phyloP scores from a whole-genome alignment of 2,329 filamentous ascomycete genomes.

The Phoma sp. region DNA sequence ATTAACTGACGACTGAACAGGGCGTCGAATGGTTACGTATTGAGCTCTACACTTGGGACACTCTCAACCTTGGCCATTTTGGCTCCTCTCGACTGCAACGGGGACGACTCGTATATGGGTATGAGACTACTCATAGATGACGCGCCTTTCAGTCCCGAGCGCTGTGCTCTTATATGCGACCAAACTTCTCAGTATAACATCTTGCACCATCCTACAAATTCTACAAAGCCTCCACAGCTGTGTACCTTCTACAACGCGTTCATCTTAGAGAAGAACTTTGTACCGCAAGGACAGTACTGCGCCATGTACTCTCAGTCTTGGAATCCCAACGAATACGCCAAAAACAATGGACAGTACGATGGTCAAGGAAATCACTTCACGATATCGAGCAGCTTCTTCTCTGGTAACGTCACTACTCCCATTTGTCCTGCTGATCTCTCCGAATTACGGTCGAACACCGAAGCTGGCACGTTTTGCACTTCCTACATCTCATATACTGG shows the following conservation, averaged over 20 bases:
- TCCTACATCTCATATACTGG: not conserved
- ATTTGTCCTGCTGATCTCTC: not conserved
- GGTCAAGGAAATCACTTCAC: conserved; percentile 1
- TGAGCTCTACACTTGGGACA: not conserved
- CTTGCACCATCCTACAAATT: not conserved
- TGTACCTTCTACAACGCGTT: conserved; percentile 47
- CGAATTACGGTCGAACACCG: not conserved
- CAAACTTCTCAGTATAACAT: conserved; percentile 1
- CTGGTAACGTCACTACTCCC: not conserved
- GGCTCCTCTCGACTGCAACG: conserved; percentile 4
- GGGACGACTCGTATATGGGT: conserved; percentile 2
- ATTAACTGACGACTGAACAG: not conserved
- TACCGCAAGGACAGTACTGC: conserved; percentile 43
- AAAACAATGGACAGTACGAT: conserved; percentile 1
- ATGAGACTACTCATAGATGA: not conserved
- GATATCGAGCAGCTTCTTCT: conserved; percentile 4
- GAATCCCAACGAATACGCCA: conserved; percentile 1
- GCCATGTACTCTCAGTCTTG: conserved; percentile 22
- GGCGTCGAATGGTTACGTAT: conserved; percentile 2
- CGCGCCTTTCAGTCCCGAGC: not conserved
- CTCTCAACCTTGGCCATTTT: not conserved
- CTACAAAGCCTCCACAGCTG: not conserved
- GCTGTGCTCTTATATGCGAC: not conserved
- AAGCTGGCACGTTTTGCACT: not conserved
- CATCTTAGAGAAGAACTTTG: conserved; percentile 34